A percentile compares a stretch with the other conserved stretches of the same genome.
Evolutionary conservation across 2,329 filamentous ascomycete genomes (phyloP).

Genomic region (Fonsecaea pugnacius): DNA sequence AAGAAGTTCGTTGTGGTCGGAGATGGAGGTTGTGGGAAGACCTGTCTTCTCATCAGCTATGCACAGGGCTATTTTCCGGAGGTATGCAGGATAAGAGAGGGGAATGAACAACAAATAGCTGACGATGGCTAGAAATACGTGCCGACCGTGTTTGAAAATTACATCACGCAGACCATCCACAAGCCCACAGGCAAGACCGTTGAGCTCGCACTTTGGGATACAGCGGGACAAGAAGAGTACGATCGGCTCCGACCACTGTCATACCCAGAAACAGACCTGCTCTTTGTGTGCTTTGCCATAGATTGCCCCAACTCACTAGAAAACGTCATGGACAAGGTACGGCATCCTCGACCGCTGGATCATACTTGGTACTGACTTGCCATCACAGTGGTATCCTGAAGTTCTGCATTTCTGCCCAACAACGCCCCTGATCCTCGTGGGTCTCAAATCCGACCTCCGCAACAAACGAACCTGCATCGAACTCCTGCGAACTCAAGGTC

Average conservation of each 20-base stretch:
- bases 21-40: conserved; percentile 98
- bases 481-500: conserved; percentile 94
- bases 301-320: conserved; percentile 98
- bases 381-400: conserved; percentile 90
- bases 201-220: conserved; percentile 97
- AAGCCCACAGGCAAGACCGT: conserved; percentile 87
- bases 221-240: conserved; percentile 97
- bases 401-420: conserved; percentile 98
- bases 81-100: conserved; percentile 59
- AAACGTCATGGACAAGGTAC: conserved; percentile 98
- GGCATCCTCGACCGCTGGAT: conserved; percentile 33
- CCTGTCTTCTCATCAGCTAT: conserved; percentile 97
- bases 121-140: conserved; percentile 83
- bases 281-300: conserved; percentile 99
- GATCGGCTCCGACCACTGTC: conserved; percentile 93
- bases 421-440: conserved; percentile 91
- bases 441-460: conserved; percentile 94
- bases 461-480: conserved; percentile 97
- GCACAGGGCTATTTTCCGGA: conserved; percentile 98
- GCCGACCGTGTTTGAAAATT: conserved; percentile 98
- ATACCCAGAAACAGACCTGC: conserved; percentile 95
- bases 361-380: conserved; percentile 11
- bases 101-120: conserved; percentile 12
- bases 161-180: conserved; percentile 96
- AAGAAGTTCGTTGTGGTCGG: conserved; percentile 99